Percentiles rank a stretch among this genome's conserved stretches.
phyloP scores from a whole-genome alignment of 371 early-diverging fungal species.

The Vairimorpha apis region DNA sequence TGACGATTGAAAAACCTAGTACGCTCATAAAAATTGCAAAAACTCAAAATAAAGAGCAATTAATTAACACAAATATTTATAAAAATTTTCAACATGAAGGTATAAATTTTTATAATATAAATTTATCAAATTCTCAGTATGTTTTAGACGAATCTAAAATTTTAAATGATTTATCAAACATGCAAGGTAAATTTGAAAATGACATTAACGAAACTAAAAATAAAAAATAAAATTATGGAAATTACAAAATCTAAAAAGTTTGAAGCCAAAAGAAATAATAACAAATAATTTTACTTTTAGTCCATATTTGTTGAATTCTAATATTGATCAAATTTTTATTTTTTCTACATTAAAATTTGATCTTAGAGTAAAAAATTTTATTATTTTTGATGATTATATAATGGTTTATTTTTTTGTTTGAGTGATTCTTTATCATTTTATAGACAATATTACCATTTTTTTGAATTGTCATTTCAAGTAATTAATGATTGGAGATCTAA shows the following conservation, averaged over 20 bases:
- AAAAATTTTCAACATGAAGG: neutral
- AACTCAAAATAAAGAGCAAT: neutral
- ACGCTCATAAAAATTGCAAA: conserved; percentile 33
- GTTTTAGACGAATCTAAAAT: neutral
- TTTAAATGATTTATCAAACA: neutral
- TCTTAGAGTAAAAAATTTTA: conserved; percentile 37
- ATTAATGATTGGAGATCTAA: conserved; percentile 6
- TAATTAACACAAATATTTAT: neutral
- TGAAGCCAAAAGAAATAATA: neutral
- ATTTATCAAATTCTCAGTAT: too few relatives aligned
- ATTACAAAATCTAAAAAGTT: neutral
- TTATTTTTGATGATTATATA: neutral
- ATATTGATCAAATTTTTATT: neutral
- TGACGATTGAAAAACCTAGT: conserved; percentile 40
- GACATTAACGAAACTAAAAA: neutral
- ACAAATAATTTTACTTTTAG: too few relatives aligned
- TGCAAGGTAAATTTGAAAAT: neutral
- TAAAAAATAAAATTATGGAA: neutral
- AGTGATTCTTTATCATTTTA: conserved; percentile 51
- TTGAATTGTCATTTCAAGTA: conserved; percentile 35
- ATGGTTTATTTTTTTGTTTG: conserved; percentile 35
- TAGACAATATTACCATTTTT: conserved; percentile 33
- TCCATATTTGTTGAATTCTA: too few relatives aligned
- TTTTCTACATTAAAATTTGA: conserved; percentile 28
- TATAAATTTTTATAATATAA: conserved; percentile 5